These are phyloP conservation scores for Macrotyloma uniflorum DNA, from an alignment of 306 rosid species.

Conservation along the genomic window DNA sequence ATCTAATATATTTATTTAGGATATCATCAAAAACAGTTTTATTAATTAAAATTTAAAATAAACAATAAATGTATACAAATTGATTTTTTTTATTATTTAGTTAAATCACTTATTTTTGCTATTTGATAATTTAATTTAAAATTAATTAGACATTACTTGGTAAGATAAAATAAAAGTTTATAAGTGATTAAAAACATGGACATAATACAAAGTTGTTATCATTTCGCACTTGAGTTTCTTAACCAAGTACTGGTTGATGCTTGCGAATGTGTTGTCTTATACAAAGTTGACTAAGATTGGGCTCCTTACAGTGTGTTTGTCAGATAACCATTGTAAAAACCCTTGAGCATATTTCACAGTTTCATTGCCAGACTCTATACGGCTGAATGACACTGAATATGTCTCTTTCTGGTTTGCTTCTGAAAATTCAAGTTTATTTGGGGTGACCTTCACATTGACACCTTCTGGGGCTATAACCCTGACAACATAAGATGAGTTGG, in stretches of 20 bases:
- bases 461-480: constrained; percentile 55
- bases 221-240: too few relatives aligned
- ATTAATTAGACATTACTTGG: too few relatives aligned
- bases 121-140: too few relatives aligned
- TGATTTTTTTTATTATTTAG: too few relatives aligned
- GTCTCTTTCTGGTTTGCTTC: constrained; percentile 58
- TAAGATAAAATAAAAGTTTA: too few relatives aligned
- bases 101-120: too few relatives aligned
- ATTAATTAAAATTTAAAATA: too few relatives aligned
- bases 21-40: too few relatives aligned
- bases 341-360: constrained; percentile 55
- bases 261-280: constrained; percentile 32
- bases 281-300: constrained; percentile 51
- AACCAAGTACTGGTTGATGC: constrained; percentile 15
- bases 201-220: too few relatives aligned
- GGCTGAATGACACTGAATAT: constrained; percentile 57
- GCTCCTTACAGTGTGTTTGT: constrained; percentile 54
- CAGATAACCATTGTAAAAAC: constrained; percentile 58
- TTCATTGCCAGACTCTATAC: constrained; percentile 28
- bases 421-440: constrained; percentile 56
- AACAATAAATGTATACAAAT: too few relatives aligned
- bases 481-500: constrained; percentile 52
- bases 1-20: too few relatives aligned
- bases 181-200: too few relatives aligned
- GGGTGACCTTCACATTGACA: constrained; percentile 57